Conservation (phyloP, 2,329 filamentous ascomycete species). For the Fusarium udum region DNA sequence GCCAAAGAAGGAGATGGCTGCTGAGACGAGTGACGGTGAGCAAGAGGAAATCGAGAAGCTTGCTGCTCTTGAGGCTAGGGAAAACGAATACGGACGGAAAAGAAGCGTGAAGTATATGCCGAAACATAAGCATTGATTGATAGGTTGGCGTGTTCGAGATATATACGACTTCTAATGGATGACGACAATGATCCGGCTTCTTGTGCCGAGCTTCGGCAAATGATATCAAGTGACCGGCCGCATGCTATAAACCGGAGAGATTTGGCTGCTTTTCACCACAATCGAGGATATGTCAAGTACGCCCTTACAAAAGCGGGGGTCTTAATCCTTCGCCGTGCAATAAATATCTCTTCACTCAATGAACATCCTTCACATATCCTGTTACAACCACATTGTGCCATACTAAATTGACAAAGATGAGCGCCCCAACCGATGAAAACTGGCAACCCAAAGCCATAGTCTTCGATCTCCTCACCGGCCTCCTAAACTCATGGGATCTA, state of each 20-base stretch:
- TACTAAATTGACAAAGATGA: fast-evolving
- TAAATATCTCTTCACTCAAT: neutral
- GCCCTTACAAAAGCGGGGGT: neutral
- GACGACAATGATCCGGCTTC: neutral
- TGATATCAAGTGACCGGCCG: neutral
- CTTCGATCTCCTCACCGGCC: slow-evolving; percentile 54
- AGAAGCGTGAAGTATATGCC: neutral
- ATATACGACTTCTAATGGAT: neutral
- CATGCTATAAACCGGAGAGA: fast-evolving
- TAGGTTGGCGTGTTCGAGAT: fast-evolving
- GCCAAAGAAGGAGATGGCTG: neutral
- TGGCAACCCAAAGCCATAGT: slow-evolving; percentile 49
- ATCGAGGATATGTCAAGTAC: neutral
- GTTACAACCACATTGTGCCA: fast-evolving
- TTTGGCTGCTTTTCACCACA: neutral
- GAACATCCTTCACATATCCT: too few relatives aligned
- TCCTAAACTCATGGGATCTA: slow-evolving; percentile 52
- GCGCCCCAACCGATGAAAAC: neutral
- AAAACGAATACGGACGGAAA: neutral
- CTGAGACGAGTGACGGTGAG: neutral
- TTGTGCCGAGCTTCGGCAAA: neutral
- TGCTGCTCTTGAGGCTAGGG: neutral
- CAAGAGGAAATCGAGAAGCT: neutral
- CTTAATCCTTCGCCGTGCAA: neutral
- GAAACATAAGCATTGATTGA: neutral